A percentile compares a stretch with the other conserved stretches of the same genome.
phyloP scores from a whole-genome alignment of 1,284 basidiomycete genomes.

The Termitomyces sp. region DNA sequence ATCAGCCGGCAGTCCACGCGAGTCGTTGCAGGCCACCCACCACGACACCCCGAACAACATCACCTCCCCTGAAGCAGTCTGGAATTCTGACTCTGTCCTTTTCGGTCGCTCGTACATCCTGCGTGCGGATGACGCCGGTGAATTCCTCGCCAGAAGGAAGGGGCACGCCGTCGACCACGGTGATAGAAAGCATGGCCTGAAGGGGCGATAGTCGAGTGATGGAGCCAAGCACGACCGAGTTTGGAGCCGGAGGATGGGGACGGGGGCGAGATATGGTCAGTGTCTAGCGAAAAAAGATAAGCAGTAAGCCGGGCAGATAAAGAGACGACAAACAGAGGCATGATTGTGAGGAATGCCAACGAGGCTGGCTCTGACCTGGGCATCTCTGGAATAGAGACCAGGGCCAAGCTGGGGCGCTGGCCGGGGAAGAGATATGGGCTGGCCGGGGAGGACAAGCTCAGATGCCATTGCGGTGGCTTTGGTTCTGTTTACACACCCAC shows the following conservation, averaged over 20 bases:
- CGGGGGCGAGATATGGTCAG: conserved; percentile 55
- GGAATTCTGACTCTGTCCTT: conserved; percentile 91
- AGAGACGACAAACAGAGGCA: conserved; percentile 57
- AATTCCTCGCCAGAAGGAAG: conserved; percentile 90
- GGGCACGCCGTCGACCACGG: conserved; percentile 88
- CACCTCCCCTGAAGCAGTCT: conserved; percentile 94
- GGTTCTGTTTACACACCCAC: conserved; percentile 15
- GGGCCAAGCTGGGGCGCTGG: conserved; percentile 57
- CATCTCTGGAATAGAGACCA: conserved; percentile 68
- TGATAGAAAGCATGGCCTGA: conserved; percentile 85
- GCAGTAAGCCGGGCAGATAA: conserved; percentile 20
- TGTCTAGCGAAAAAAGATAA: conserved; percentile 41
- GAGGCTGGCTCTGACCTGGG: conserved; percentile 67
- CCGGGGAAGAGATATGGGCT: conserved; percentile 62
- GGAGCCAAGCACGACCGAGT: conserved; percentile 72
- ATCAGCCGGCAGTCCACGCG: not conserved
- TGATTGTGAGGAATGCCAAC: conserved; percentile 61
- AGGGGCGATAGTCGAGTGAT: conserved; percentile 84
- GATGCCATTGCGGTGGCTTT: conserved; percentile 25
- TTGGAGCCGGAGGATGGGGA: conserved; percentile 65
- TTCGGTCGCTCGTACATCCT: conserved; percentile 91
- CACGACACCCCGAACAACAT: conserved; percentile 90
- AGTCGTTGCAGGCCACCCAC: conserved; percentile 45
- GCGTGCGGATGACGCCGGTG: conserved; percentile 84
- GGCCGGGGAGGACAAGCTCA: conserved; percentile 71